A percentile compares a stretch with the other conserved stretches of the same genome.
phyloP scores from a whole-genome alignment of 164 flowering plant genomes.

The Akebia trifoliata region DNA sequence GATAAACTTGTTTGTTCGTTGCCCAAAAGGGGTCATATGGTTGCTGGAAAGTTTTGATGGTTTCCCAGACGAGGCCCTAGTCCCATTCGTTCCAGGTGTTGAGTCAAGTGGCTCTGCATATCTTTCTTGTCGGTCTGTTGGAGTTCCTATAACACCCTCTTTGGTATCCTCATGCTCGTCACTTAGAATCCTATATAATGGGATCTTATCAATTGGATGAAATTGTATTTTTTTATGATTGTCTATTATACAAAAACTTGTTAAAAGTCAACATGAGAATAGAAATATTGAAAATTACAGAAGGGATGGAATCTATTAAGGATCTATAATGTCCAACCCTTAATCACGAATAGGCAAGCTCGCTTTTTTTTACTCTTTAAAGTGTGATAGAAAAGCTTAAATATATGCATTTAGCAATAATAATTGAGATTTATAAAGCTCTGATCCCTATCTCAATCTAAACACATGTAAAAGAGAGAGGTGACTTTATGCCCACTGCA shows the following conservation, averaged over 20 bases:
- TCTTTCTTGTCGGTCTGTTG: slow-evolving; percentile 29
- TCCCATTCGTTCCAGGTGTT: slow-evolving; percentile 39
- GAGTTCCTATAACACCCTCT: slow-evolving; percentile 48
- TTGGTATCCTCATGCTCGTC: slow-evolving; percentile 44
- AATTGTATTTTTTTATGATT: neutral
- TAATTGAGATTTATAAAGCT: too few species aligned
- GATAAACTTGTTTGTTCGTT: slow-evolving; percentile 59
- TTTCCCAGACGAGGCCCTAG: slow-evolving; percentile 36
- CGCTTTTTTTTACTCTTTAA: neutral
- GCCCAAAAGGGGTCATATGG: slow-evolving; percentile 74
- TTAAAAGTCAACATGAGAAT: neutral
- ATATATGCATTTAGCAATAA: too few species aligned
- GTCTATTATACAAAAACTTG: too few species aligned
- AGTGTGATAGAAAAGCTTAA: neutral
- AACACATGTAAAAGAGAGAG: neutral
- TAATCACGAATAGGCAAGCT: neutral
- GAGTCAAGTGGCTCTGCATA: slow-evolving; percentile 37
- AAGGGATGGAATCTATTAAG: neutral
- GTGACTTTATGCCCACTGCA: neutral
- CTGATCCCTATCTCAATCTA: too few species aligned
- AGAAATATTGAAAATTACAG: neutral
- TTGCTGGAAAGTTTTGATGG: slow-evolving; percentile 29
- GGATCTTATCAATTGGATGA: neutral
- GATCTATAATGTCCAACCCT: neutral
- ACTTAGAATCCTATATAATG: slow-evolving; percentile 49